Base-by-base conservation (phyloP, 176 grass and related monocot genomes). In the Rhynchospora breviuscula region DNA sequence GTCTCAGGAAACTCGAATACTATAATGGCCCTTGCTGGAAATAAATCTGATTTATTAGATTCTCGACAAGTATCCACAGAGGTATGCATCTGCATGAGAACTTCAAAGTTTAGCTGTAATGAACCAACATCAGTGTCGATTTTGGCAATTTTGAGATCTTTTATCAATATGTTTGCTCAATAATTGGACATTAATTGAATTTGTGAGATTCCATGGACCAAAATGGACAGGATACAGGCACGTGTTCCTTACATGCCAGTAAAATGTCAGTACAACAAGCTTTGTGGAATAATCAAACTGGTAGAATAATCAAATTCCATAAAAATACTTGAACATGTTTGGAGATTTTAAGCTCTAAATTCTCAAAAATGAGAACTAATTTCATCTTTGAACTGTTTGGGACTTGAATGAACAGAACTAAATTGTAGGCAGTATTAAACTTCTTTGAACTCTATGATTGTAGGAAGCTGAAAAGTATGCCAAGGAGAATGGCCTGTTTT, bases 1-100 rank as follows among this genome's bases (percentile, higher is more conserved):
- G 3, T 68, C 78, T 57, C 80, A 98, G 95, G 95, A 67, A 98
- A 93, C 65, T 85, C 91, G 0, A 95, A 84, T 57, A 98, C 92
- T 53, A 87, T 98, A 81, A 87, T 98, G 88, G 95, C 95, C 84
- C 92, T 98, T 79, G 89, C 95, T 75, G 95, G 95, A 15, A 98
- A 98, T 86, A 98, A 98, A 89, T 90, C 92, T 88, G 95, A 98
- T 80, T 60, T 95, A 62, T 26, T 91, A 75, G 95, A 98, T 1
- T 78, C 85, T 7, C 90, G 95, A 86, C 90, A 98, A 84, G 91
- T 98, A 85, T 56, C 92, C 77, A 63, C 59, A 26, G 93, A 98
- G 82, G 95, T 89, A 93, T 80, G 86, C 81, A 79, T 86, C 8
- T 80, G 47, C 47, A 2, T 57, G 49, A 57, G 21, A 31, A 26